phyloP scores from a whole-genome alignment of 768 basidiomycete genomes.

The Tulasnella sp. region DNA sequence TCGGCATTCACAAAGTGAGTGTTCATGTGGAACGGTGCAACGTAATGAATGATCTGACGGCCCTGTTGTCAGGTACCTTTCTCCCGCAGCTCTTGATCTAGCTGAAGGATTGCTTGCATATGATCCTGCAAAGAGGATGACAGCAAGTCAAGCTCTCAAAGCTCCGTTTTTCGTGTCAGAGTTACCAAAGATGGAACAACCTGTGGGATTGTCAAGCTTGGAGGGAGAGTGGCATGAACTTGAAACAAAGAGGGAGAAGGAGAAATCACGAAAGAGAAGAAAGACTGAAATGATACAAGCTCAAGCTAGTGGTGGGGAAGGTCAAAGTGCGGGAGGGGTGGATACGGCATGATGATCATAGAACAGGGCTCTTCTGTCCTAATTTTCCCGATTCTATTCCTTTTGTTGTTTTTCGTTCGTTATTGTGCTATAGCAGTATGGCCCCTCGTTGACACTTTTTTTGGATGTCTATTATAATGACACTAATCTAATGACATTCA shows the following conservation, averaged over 20 bases:
- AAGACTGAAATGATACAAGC: too few species aligned
- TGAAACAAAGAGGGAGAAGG: conserved; percentile 82
- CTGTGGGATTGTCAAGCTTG: conserved; percentile 65
- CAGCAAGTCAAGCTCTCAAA: conserved; percentile 67
- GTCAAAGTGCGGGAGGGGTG: too few species aligned
- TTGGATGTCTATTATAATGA: too few species aligned
- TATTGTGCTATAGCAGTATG: too few species aligned
- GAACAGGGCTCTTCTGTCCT: too few species aligned
- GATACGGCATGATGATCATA: too few species aligned
- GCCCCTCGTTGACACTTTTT: too few species aligned
- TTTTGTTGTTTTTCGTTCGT: too few species aligned
- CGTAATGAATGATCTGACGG: background rate
- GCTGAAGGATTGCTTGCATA: conserved; percentile 71
- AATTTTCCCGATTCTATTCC: too few species aligned
- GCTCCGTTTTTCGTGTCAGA: conserved; percentile 77
- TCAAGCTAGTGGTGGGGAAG: too few species aligned
- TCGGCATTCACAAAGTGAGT: conserved; percentile 73
- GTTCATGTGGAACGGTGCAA: conserved; percentile 16
- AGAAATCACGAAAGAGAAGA: conserved; percentile 44
- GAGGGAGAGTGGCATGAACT: conserved; percentile 98
- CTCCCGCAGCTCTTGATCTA: conserved; percentile 74
- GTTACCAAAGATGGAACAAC: conserved; percentile 56
- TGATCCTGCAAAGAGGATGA: conserved; percentile 63
- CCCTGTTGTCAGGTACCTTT: conserved; percentile 51
- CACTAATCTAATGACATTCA: too few species aligned